Conservation (phyloP, 768 basidiomycete genomes). For the Calocybe indica region DNA sequence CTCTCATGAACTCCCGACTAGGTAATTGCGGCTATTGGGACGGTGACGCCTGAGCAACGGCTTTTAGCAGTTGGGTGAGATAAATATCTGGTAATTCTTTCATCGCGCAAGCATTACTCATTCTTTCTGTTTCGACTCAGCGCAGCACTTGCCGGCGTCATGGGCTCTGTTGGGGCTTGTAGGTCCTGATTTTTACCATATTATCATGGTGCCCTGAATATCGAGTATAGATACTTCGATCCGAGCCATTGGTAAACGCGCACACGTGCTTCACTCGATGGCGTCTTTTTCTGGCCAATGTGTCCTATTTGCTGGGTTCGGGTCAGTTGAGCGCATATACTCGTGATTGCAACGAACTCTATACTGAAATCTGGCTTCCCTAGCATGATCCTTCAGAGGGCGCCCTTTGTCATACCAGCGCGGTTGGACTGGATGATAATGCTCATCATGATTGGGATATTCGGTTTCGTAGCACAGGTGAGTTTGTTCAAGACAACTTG, state of each 20-base stretch:
- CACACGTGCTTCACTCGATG: slow-evolving; percentile 67
- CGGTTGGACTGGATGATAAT: slow-evolving; percentile 38
- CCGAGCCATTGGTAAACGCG: slow-evolving; percentile 67
- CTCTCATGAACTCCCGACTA: slow-evolving; percentile 64
- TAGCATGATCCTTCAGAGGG: slow-evolving; percentile 38
- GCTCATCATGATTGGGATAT: slow-evolving; percentile 43
- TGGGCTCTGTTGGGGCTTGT: slow-evolving; percentile 64
- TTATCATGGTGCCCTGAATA: neutral
- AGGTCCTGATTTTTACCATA: slow-evolving; percentile 14
- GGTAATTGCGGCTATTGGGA: slow-evolving; percentile 15
- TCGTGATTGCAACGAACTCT: neutral
- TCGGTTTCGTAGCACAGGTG: slow-evolving; percentile 50
- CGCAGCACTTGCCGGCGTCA: slow-evolving; percentile 53
- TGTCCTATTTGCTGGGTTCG: slow-evolving; percentile 29
- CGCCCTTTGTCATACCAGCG: slow-evolving; percentile 41
- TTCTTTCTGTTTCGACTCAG: slow-evolving; percentile 21
- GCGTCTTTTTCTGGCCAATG: slow-evolving; percentile 59
- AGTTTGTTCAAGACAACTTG: slow-evolving; percentile 48
- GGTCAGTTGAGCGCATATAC: slow-evolving; percentile 17
- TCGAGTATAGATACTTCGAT: slow-evolving; percentile 27
- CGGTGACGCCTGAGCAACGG: slow-evolving; percentile 26
- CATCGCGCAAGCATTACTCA: neutral
- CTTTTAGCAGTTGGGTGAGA: slow-evolving; percentile 54
- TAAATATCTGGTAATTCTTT: neutral
- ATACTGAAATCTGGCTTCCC: neutral